These are phyloP conservation scores for Penstemon barbatus DNA, from an alignment of 257 asterid species.

Conservation along the genomic window DNA sequence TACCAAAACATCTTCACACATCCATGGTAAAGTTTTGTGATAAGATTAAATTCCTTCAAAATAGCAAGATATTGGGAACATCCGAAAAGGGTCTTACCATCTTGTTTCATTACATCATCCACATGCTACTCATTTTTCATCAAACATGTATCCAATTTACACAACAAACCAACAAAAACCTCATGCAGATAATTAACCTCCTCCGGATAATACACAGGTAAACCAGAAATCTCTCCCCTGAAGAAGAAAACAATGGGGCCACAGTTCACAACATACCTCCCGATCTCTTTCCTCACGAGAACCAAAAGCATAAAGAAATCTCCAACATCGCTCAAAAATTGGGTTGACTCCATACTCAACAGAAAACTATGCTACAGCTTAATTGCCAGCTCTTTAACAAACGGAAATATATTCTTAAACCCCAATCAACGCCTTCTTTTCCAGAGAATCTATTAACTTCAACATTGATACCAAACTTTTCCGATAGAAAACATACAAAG, in stretches of 20 bases:
- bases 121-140: conserved; percentile 52
- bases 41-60: conserved; percentile 62
- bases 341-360: conserved; percentile 35
- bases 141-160: conserved; percentile 54
- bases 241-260: conserved; percentile 41
- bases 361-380: conserved; percentile 47
- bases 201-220: conserved; percentile 36
- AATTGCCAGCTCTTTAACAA: conserved; percentile 57
- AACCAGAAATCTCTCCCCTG: conserved; percentile 31
- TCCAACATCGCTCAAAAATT: conserved; percentile 40
- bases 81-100: conserved; percentile 23
- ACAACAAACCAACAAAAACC: conserved; percentile 49
- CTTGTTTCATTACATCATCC: conserved; percentile 38
- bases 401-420: conserved; percentile 57
- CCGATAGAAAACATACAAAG: conserved; percentile 53
- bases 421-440: conserved; percentile 32
- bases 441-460: conserved; percentile 32
- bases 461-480: conserved; percentile 54
- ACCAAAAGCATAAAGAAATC: conserved; percentile 58
- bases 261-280: conserved; percentile 24
- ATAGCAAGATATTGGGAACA: conserved; percentile 64
- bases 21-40: conserved; percentile 58
- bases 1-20: conserved; percentile 67
- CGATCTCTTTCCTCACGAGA: conserved; percentile 43
- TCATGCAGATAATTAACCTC: conserved; percentile 44